Percentiles rank a stretch among this genome's conserved stretches.
These are phyloP conservation scores for Udeniomyces megalosporus DNA, from an alignment of 768 basidiomycete genomes.

Conservation along the genomic window DNA sequence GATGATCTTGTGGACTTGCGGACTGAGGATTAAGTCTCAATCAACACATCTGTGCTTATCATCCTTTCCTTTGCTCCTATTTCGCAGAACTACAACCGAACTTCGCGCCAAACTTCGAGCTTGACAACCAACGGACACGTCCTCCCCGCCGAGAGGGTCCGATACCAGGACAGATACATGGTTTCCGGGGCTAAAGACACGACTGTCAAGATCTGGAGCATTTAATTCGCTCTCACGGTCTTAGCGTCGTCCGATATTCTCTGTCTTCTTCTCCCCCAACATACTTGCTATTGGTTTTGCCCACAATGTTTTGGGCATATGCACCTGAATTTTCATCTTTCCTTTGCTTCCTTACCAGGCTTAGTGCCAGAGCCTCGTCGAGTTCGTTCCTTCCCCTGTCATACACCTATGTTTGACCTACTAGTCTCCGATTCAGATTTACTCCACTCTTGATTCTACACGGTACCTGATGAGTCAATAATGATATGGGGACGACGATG, in stretches of 20 bases:
- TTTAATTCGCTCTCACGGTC: constrained; percentile 36
- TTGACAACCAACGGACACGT: constrained; percentile 85
- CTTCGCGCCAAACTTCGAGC: constrained; percentile 71
- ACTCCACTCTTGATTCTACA: too few relatives aligned
- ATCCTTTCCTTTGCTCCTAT: too few relatives aligned
- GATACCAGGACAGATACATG: constrained; percentile 93
- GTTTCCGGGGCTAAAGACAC: constrained; percentile 79
- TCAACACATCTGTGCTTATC: too few relatives aligned
- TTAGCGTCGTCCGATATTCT: background rate
- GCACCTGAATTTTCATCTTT: too few relatives aligned
- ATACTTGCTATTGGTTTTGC: too few relatives aligned
- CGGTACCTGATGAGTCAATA: too few relatives aligned
- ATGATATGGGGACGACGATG: too few relatives aligned
- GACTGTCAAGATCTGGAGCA: constrained; percentile 78
- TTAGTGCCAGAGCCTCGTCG: too few relatives aligned
- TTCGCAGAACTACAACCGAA: constrained; percentile 77
- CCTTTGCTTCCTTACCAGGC: too few relatives aligned
- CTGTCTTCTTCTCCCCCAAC: background rate
- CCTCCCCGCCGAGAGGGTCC: constrained; percentile 65
- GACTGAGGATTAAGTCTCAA: too few relatives aligned
- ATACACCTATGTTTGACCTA: background rate
- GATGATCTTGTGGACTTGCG: too few relatives aligned
- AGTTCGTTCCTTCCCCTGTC: background rate
- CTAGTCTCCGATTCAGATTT: background rate
- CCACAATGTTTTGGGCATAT: too few relatives aligned